Conservation (phyloP, 306 rosid genomes). For the Acacia melanoxylon region DNA sequence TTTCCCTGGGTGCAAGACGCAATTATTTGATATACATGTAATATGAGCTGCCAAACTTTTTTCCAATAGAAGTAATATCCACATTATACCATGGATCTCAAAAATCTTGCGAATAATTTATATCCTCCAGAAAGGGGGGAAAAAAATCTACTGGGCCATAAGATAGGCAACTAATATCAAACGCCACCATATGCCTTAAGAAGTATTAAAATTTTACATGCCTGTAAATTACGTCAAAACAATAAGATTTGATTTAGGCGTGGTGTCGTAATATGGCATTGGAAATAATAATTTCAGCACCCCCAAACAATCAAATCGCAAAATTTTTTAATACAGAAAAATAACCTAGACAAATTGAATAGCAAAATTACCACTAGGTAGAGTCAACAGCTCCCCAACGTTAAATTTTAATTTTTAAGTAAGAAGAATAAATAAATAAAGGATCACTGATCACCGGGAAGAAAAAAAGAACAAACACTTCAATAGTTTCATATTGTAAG, state of each 20-base stretch:
- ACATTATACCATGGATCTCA: constrained; percentile 5
- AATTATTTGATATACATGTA: neutral
- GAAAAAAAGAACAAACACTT: neutral
- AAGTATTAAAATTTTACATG: neutral
- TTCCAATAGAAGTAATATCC: neutral
- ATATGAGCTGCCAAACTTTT: neutral
- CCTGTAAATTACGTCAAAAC: neutral
- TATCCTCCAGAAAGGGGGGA: neutral
- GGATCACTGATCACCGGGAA: neutral
- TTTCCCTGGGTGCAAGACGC: neutral
- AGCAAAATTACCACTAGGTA: neutral
- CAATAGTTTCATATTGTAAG: neutral
- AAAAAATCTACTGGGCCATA: neutral
- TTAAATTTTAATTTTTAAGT: neutral
- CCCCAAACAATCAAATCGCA: constrained; percentile 4
- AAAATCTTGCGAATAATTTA: neutral
- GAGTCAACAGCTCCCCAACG: constrained; percentile 8
- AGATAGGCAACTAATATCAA: neutral
- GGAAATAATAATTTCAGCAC: neutral
- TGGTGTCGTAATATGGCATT: neutral
- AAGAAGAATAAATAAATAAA: neutral
- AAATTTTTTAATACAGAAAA: neutral
- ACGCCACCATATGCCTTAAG: neutral
- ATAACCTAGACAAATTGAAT: neutral
- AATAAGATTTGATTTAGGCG: neutral